Percentiles rank a stretch among this genome's conserved stretches.
phyloP scores from a whole-genome alignment of 352 stramenopile species.

The Phytophthora podocarpi region DNA sequence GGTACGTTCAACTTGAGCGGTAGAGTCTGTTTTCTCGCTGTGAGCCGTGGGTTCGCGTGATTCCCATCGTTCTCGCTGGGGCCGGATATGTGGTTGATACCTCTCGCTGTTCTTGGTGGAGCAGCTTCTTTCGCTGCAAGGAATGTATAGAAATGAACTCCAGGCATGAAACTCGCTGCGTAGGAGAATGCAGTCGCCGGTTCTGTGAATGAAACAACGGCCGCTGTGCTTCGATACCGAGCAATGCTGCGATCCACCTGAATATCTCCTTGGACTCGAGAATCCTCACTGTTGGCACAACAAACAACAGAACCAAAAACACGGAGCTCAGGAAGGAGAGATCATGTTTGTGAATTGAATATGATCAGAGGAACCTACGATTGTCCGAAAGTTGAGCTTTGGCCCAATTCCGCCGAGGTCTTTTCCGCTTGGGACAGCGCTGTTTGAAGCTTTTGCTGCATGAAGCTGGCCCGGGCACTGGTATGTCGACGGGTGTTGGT shows the following conservation, averaged over 20 bases:
- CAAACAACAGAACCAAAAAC: too few species aligned
- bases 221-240: conserved; percentile 60
- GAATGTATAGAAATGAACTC: conserved; percentile 81
- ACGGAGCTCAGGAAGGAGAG: too few species aligned
- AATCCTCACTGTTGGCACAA: conserved; percentile 14
- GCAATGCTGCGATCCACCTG: conserved; percentile 28
- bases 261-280: not conserved
- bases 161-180: conserved; percentile 67
- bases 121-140: conserved; percentile 57
- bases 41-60: conserved; percentile 8
- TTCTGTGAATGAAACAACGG: conserved; percentile 70
- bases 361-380: conserved; percentile 11
- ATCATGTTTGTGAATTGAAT: too few species aligned
- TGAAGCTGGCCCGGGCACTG: conserved; percentile 41
- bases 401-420: conserved; percentile 28
- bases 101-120: not conserved
- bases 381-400: conserved; percentile 31
- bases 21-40: conserved; percentile 16
- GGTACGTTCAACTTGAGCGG: conserved; percentile 70
- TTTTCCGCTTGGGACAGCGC: conserved; percentile 64
- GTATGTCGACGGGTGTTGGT: conserved; percentile 5
- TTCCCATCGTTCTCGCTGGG: conserved; percentile 4
- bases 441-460: conserved; percentile 69
- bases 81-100: not conserved
- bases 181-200: conserved; percentile 55